These are phyloP conservation scores for Alternaria arbusti DNA, from an alignment of 2,329 filamentous ascomycete genomes.

Conservation along the genomic window DNA sequence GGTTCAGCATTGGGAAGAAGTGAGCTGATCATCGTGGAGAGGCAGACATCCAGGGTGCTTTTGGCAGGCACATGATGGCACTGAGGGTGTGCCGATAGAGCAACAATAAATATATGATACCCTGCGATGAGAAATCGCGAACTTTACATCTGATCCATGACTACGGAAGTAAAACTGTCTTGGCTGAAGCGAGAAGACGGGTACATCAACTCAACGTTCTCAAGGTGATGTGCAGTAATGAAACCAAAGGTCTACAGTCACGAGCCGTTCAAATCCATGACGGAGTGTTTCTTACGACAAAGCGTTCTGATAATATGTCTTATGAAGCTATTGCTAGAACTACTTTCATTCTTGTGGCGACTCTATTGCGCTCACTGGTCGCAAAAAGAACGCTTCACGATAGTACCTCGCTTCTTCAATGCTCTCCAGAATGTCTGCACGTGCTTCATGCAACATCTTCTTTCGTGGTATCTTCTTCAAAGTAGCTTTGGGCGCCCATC, in stretches of 20 bases:
- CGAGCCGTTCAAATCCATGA: not conserved
- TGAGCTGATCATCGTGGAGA: not conserved
- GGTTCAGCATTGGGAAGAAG: conserved; percentile 51
- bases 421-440: conserved; percentile 91
- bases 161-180: not conserved
- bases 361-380: conserved; percentile 2
- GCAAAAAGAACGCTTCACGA: conserved; percentile 69
- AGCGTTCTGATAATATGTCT: not conserved
- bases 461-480: conserved; percentile 72
- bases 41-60: not conserved
- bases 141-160: not conserved
- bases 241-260: not conserved
- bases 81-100: not conserved
- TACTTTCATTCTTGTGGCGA: not conserved
- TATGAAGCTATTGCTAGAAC: not conserved
- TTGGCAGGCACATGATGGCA: not conserved
- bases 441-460: conserved; percentile 78
- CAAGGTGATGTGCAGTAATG: not conserved
- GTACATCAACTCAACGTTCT: not conserved
- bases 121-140: not conserved
- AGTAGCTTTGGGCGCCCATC: conserved; percentile 75
- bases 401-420: conserved; percentile 92
- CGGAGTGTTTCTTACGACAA: not conserved
- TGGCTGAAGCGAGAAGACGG: not conserved
- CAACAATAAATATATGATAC: not conserved